Evolutionary conservation across 73 alveolate genomes (phyloP), one percentile per base, ranked within the genome.

Genomic region (Tetrahymena elliotti): DNA sequence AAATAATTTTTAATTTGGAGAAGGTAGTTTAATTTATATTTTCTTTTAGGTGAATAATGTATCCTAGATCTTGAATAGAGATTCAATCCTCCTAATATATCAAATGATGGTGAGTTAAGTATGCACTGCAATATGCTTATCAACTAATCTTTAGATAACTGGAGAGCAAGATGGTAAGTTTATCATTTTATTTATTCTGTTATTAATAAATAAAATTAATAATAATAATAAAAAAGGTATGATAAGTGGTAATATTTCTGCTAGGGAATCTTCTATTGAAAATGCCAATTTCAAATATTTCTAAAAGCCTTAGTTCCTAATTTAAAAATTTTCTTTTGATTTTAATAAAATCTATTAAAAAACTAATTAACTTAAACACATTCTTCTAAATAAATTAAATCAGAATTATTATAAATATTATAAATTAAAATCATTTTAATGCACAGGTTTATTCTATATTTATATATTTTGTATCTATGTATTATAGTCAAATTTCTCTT

Each of bases 91-190:
- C 95, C 93, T 0, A 31, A 68, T 68, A 84, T 88, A 33, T 31
- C 96, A 20, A 94, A 94, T 35, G 96, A 94, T 94, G 96, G 96
- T 24, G 96, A 94, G 41, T 33, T 94, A 27, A 84, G 95, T 34
- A 94, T 94, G 93, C 93, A 84, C 84, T 84, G 95, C 27, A 53
- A 94, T 15, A 88, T 52, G 96, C 41, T 94, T 52, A 94, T 94
- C 24, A 94, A 94, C 92, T 38, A 88, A 84, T 94, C 96, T 35
- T 68, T 94, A 13, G 96, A 94, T 84, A 94, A 94, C 84, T 94
- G 96, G 96, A 94, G 96, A 53, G 96, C 96, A 3, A 84, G 94
- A 38, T 94, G 96, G 96, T 68, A 68, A 18, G 82, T 47, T 68
- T 27, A 18, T 2, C n/a, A 53, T n/a, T 53, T 53, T 20, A 2